Evolutionary conservation across 768 basidiomycete species (phyloP).

Genomic region (Lactarius psammicola): DNA sequence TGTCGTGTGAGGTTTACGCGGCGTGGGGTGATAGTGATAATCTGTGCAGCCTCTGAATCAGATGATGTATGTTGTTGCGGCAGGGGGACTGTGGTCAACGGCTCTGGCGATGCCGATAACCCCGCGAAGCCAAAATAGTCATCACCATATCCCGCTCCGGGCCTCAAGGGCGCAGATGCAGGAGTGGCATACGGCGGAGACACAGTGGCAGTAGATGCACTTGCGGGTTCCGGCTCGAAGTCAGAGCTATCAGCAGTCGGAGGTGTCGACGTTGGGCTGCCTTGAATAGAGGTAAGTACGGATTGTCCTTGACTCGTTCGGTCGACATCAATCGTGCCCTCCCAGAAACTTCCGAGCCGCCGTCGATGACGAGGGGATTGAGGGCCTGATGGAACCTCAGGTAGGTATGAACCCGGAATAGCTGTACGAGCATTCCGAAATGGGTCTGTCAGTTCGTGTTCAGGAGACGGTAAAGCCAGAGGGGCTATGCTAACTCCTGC

Average conservation of each 20-base stretch:
- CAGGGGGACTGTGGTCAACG: not conserved
- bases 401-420: conserved; percentile 60
- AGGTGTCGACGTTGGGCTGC: conserved; percentile 32
- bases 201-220: conserved; percentile 24
- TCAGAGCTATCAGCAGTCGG: conserved; percentile 7
- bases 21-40: conserved; percentile 50
- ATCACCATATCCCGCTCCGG: conserved; percentile 26
- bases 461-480: conserved; percentile 83
- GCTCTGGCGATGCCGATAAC: conserved; percentile 11
- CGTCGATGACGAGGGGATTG: conserved; percentile 54
- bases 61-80: conserved; percentile 34
- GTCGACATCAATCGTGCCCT: conserved; percentile 70
- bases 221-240: conserved; percentile 1
- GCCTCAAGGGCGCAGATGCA: conserved; percentile 31
- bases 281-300: conserved; percentile 34
- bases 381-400: conserved; percentile 38
- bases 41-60: conserved; percentile 36
- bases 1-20: conserved; percentile 59
- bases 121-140: conserved; percentile 36
- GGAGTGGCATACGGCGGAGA: conserved; percentile 33
- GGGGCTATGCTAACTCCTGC: conserved; percentile 82
- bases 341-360: conserved; percentile 71
- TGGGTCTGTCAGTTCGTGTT: conserved; percentile 89
- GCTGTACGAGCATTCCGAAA: conserved; percentile 72
- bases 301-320: conserved; percentile 29